Evolutionary conservation across 768 basidiomycete genomes (phyloP), one percentile per base, ranked within the genome.

Genomic region (Postia placenta): DNA sequence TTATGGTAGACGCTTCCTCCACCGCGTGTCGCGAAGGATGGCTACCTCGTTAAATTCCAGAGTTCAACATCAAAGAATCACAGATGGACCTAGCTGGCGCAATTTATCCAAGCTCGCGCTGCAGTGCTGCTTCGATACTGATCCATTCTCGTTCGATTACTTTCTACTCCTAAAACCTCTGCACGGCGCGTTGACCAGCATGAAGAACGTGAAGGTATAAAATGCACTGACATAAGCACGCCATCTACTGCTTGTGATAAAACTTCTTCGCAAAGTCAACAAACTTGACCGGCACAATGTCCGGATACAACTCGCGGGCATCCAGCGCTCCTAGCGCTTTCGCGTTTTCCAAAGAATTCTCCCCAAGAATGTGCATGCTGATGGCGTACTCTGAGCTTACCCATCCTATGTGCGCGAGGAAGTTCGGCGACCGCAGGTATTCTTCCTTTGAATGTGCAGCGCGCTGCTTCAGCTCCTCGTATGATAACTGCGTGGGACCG

Each of bases 291-390:
- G 50, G 30, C 12, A 44, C 44, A 28, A 65, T 27, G 37, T 66
- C 64, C 0, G 63, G 61, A 47, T 68, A 67, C 20, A 68, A 48
- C 56, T 62, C 60, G 14, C 52, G 49, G 11, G 60, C 62, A 45
- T 68, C 60, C n/a, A 66, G 47, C 14, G 61, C 60, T 2, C 65
- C 64, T 0, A 59, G 50, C 14, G 53, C 44, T 42, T 56, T 56
- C 27, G 62, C 58, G 30, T 50, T 57, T 48, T 53, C 60, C 0
- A 66, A 52, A 9, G 58, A 60, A 48, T 67, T 66, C 49, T 68
- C 64, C 4, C 62, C 61, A 9, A 57, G 54, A 23, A 67, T 43
- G 45, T 56, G 63, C 17, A 66, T 54, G 47, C 57, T 62, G 49
- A 51, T 46, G 6, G 30, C 15, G 47, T 63, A 65, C 26, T 63